Base-by-base conservation (phyloP, 352 stramenopile genomes). In the Phytophthora hybrid region DNA sequence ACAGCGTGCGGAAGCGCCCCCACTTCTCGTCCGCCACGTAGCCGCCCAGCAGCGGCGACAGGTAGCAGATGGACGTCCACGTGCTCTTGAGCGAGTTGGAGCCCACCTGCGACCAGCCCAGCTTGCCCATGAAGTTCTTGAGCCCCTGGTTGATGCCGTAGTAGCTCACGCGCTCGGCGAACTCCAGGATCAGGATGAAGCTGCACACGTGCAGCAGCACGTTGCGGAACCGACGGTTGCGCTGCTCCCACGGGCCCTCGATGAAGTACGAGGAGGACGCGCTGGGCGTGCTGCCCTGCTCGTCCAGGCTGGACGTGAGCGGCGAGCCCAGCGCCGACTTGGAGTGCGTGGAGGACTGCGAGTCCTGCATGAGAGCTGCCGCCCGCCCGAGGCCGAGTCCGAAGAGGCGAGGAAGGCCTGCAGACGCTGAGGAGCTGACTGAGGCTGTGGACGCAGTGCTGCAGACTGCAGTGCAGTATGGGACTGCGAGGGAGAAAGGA, bases 61-160 rank as follows among this genome's bases (percentile, higher is more conserved):
- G 63, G 70, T 97, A 97, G 56, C 89, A 95, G 32, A 95, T 94
- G 55, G 87, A 93, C 19, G 89, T 96, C 90, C 89, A 96, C 57
- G 89, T 97, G 47, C 85, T 94, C 80, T 97, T 97, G 78, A 97
- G 85, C 23, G 89, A 92, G 64, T 94, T 96, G 51, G 90, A 93
- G 34, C 87, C 89, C 5, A 93, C 89, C 54, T 93, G 87, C 2
- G 77, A 87, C 89, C 89, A 96, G 8, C 77, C 76, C 13, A 97
- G 68, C 8, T 83, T 82, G 56, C 85, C 85, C 82, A 97, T 90
- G 66, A 90, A 97, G 77, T 97, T 96, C 81, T 95, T 95, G 37
- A 96, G 80, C 0, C 87, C 89, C 59, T 96, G 89, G 67, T 96
- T 96, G 71, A 97, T 96, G 47, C 89, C 89, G 51, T 95, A 97